A percentile compares a stretch with the other conserved stretches of the same genome.
phyloP scores from a whole-genome alignment of 2,329 filamentous ascomycete species.

The Talaromyces sp. region DNA sequence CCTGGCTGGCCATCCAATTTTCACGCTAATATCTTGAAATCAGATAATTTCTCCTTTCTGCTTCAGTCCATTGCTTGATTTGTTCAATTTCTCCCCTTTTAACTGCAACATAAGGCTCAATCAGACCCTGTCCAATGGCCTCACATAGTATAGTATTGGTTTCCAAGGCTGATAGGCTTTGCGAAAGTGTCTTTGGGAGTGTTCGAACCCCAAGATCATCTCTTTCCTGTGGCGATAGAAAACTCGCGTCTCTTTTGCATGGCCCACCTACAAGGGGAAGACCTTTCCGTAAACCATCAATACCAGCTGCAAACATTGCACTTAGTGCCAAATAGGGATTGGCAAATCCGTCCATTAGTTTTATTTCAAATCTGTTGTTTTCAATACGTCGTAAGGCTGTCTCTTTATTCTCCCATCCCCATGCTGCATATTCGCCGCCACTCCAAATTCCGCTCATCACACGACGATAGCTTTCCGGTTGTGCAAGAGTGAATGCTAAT shows the following conservation, averaged over 20 bases:
- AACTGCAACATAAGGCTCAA: constrained; percentile 4
- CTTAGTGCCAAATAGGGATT: constrained; percentile 22
- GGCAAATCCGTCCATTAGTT: constrained; percentile 21
- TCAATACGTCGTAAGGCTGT: constrained; percentile 18
- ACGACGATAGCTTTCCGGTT: constrained; percentile 19
- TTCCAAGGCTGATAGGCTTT: neutral
- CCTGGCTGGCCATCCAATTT: neutral
- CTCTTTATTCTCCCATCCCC: constrained; percentile 23
- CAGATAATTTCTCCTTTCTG: constrained; percentile 3
- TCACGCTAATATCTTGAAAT: constrained; percentile 5
- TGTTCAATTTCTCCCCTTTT: constrained; percentile 7
- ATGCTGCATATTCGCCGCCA: constrained; percentile 20
- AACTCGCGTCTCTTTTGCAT: neutral
- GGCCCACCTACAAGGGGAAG: constrained; percentile 1
- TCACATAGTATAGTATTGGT: neutral
- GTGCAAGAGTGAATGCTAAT: constrained; percentile 19
- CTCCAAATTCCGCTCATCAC: constrained; percentile 21
- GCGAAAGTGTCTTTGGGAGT: constrained; percentile 1
- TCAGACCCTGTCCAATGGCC: neutral
- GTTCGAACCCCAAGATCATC: neutral
- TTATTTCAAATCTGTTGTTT: constrained; percentile 20
- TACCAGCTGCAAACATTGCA: constrained; percentile 18
- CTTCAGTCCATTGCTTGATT: constrained; percentile 3
- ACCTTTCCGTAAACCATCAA: constrained; percentile 11
- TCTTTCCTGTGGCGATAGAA: neutral